phyloP scores from a whole-genome alignment of 176 grass and related monocot genomes.

The Oryza meyeriana region DNA sequence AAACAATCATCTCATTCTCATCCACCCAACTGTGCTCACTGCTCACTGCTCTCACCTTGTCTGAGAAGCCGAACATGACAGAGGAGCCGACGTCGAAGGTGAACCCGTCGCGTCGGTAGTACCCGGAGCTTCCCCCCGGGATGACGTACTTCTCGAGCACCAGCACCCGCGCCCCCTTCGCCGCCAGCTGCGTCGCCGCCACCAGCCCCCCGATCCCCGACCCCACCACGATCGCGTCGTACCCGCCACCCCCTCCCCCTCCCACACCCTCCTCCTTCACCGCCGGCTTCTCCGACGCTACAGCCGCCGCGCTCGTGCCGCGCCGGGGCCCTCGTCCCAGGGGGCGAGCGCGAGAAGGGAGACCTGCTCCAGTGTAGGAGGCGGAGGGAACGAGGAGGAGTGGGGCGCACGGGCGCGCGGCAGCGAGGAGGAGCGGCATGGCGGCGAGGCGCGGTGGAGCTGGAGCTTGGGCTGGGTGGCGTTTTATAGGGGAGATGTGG shows the following conservation, averaged over 20 bases:
- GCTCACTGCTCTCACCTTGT: constrained; percentile 52
- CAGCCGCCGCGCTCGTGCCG: not conserved
- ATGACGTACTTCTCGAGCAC: constrained; percentile 96
- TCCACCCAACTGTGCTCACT: not conserved
- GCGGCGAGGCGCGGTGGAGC: not conserved
- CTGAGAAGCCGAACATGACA: constrained; percentile 94
- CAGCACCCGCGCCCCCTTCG: constrained; percentile 77
- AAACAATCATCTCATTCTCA: not conserved
- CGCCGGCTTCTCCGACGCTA: constrained; percentile 4
- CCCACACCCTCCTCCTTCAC: not conserved
- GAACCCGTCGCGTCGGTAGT: constrained; percentile 81
- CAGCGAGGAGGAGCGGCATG: constrained; percentile 6
- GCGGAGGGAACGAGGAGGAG: not conserved
- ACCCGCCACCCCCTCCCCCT: not conserved
- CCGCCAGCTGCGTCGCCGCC: constrained; percentile 78
- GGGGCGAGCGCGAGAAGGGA: not conserved
- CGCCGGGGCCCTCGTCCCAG: not conserved
- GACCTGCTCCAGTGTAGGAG: not conserved
- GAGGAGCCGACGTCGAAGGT: constrained; percentile 93
- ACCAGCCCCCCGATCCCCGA: constrained; percentile 90
- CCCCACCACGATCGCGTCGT: constrained; percentile 81
- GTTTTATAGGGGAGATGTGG: not conserved
- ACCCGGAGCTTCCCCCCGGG: constrained; percentile 83
- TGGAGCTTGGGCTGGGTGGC: not conserved
- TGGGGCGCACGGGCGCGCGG: not conserved